Percentiles rank a stretch among this genome's conserved stretches.
Evolutionary conservation across 179 eudicot genomes (phyloP).

Genomic region (Nepenthes alata): DNA sequence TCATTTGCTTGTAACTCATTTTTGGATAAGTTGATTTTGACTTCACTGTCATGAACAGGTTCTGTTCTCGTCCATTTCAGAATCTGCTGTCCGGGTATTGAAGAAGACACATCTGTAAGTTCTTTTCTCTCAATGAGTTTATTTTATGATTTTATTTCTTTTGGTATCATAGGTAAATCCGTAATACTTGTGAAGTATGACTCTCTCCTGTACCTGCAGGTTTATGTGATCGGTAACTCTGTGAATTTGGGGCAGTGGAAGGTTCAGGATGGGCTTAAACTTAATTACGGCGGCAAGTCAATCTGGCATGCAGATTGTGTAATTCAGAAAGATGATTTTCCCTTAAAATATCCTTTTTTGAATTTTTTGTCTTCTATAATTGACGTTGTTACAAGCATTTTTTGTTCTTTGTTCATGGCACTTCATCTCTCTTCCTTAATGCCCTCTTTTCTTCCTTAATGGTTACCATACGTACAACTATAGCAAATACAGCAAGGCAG

Average conservation of each 20-base stretch:
- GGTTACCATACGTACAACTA: slow-evolving; percentile 59
- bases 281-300: slow-evolving; percentile 72
- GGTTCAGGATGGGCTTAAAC: slow-evolving; percentile 57
- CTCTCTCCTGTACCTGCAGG: slow-evolving; percentile 27
- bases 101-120: slow-evolving; percentile 72
- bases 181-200: not conserved
- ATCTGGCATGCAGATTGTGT: slow-evolving; percentile 73
- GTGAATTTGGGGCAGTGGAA: slow-evolving; percentile 72
- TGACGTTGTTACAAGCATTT: not conserved
- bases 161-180: not conserved
- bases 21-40: slow-evolving; percentile 1
- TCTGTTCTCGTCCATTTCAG: slow-evolving; percentile 63
- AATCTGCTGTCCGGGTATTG: slow-evolving; percentile 74
- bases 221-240: slow-evolving; percentile 78
- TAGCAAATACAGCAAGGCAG: slow-evolving; percentile 46
- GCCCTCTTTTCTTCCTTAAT: slow-evolving; percentile 32
- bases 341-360: slow-evolving; percentile 75
- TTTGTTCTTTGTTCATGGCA: not conserved
- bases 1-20: slow-evolving; percentile 3
- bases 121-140: slow-evolving; percentile 6
- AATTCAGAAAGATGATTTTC: slow-evolving; percentile 60
- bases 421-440: not conserved
- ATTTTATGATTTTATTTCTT: not conserved
- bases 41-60: slow-evolving; percentile 33
- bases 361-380: not conserved